Conservation (phyloP, 163 green algal species). For the Scenedesmus sp. region DNA sequence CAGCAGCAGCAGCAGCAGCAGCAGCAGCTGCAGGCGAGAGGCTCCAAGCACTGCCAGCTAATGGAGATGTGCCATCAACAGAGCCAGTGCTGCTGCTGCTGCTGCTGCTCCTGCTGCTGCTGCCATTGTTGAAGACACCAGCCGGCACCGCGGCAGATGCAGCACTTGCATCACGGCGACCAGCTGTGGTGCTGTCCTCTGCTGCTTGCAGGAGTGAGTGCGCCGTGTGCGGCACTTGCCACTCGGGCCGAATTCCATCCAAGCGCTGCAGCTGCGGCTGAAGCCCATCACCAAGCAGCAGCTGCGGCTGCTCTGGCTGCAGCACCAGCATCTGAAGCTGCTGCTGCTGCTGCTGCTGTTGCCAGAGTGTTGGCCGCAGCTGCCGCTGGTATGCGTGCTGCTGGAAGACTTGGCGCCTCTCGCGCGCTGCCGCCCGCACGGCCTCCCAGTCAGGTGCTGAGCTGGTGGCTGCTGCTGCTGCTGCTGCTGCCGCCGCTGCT, state of each 20-base stretch:
- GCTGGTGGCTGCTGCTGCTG: neutral
- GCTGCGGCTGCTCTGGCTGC: neutral
- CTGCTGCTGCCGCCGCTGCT: neutral
- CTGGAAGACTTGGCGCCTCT: neutral
- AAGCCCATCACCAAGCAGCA: neutral
- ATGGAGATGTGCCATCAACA: no score
- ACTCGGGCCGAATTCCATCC: neutral
- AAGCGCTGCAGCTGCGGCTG: neutral
- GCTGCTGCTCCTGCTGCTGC: no score
- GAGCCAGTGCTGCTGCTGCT: no score
- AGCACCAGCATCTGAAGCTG: neutral
- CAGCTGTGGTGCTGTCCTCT: neutral
- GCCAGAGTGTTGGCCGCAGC: neutral
- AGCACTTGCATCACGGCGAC: neutral
- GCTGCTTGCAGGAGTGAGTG: neutral
- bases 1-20: neutral
- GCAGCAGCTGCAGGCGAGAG: neutral
- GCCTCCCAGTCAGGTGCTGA: neutral
- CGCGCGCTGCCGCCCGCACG: neutral
- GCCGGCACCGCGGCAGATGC: neutral
- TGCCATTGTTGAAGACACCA: no score
- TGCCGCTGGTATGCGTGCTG: neutral
- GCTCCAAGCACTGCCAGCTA: no score
- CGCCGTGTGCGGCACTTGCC: neutral
- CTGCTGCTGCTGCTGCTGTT: slow-evolving; percentile 2